phyloP scores from a whole-genome alignment of 108 stramenopile species.

The Cyclostephanos invisitatus region DNA sequence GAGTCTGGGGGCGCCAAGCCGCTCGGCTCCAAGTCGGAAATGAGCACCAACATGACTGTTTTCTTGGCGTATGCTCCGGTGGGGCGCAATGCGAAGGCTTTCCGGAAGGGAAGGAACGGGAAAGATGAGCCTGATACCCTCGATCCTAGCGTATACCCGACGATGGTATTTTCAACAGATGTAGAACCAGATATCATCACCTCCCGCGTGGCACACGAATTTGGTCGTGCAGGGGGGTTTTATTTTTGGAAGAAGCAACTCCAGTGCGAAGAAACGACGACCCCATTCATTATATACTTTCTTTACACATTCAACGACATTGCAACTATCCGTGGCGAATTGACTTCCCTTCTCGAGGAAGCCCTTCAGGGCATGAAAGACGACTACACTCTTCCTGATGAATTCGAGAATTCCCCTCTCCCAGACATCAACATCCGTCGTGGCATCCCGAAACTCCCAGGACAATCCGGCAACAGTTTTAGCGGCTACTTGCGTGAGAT shows the following conservation, averaged over 20 bases:
- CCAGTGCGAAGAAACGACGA: no score
- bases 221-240: no score
- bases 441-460: background rate
- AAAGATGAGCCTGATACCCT: background rate
- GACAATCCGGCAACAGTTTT: background rate
- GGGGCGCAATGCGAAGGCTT: background rate
- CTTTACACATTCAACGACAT: no score
- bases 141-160: background rate
- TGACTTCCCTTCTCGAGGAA: no score
- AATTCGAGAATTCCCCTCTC: no score
- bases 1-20: background rate
- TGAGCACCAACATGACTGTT: background rate
- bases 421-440: background rate
- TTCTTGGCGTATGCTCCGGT: background rate
- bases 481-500: background rate
- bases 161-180: slow-evolving; percentile 4
- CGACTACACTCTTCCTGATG: no score
- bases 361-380: no score
- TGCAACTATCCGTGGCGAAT: no score
- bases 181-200: background rate
- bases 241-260: no score
- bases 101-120: background rate
- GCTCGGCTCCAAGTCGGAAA: background rate
- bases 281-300: no score
- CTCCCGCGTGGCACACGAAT: background rate